Base-by-base conservation (phyloP, 2,329 filamentous ascomycete species). In the Gaeumannomyces sp. region DNA sequence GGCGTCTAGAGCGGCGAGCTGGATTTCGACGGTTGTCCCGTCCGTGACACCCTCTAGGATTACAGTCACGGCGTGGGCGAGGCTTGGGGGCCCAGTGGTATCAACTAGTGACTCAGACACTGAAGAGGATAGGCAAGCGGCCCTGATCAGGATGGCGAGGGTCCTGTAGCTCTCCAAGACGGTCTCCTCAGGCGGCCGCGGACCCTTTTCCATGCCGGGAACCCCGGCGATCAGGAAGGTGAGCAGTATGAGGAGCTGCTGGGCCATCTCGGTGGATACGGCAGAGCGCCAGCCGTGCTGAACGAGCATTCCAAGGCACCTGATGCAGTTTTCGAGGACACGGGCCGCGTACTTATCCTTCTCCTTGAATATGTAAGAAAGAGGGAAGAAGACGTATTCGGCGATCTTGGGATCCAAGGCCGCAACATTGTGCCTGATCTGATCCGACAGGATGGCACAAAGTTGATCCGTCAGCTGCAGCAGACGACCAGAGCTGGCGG, bases 381-480 rank as follows among this genome's bases (percentile, higher is more conserved):
- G 80, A 0, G 95, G 95, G 68, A 97, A 97, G 80, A 98, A 98
- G 72, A 91, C 85, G 80, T 98, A 99, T 78, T 97, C 93, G 19
- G 93, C 92, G 25, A 98, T 79, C 74, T 93, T 94, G 63, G 88
- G 83, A 74, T 97, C 92, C 25, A 98, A 75, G 0, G 79, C 78
- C 2, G 78, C 73, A 3, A 79, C 74, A 68, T 85, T 80, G 29
- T 71, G 71, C 58, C 73, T 71, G 33, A 78, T 70, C 70, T 82
- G 82, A 38, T 73, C 72, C 59, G 79, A 72, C 5, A 88, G 75
- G n/a, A 84, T 74, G 28, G 68, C 68, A 35, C 80, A 75, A 3
- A 88, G 74, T 65, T 81, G 76, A 29, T 75, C 73, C 2, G 78
- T 79, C 31, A 84, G 77, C 10, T 76, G 72, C 31, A 78, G 73